Evolutionary conservation across 1,284 basidiomycete species (phyloP).

Genomic region (Cryptococcus depauperatus): DNA sequence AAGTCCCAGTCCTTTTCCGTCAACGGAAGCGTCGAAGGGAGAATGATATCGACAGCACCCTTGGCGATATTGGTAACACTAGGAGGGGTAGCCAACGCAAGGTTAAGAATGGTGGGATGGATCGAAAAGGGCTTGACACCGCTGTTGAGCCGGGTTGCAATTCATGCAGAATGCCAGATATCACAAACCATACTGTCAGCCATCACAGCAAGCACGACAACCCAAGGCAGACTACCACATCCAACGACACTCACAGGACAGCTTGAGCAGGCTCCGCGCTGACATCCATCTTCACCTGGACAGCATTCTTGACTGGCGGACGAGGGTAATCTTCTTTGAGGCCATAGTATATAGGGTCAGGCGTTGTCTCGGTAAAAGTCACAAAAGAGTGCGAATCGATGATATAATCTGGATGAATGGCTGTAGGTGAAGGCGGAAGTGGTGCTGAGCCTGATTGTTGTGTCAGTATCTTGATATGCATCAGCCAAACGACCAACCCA

Average conservation of each 20-base stretch:
- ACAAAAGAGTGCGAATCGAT: conserved; percentile 35
- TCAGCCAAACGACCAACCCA: conserved; percentile 20
- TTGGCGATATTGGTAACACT: conserved; percentile 26
- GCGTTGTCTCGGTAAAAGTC: conserved; percentile 3
- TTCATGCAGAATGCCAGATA: not conserved
- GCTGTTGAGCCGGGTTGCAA: conserved; percentile 5
- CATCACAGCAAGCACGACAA: not conserved
- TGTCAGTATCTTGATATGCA: not conserved
- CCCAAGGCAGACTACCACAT: too few relatives aligned
- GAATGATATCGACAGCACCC: conserved; percentile 35
- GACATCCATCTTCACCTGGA: conserved; percentile 28
- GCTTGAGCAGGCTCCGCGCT: conserved; percentile 15
- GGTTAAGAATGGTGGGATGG: conserved; percentile 31
- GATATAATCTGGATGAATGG: conserved; percentile 34
- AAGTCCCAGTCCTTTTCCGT: conserved; percentile 57
- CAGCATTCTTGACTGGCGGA: conserved; percentile 19
- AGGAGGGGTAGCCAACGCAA: conserved; percentile 21
- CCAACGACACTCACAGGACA: conserved; percentile 14
- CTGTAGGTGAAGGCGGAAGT: conserved; percentile 29
- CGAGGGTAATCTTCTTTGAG: conserved; percentile 13
- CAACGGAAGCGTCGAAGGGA: conserved; percentile 27
- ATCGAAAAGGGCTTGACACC: conserved; percentile 27
- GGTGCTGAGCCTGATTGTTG: conserved; percentile 21
- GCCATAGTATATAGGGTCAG: conserved; percentile 15
- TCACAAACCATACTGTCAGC: not conserved